phyloP scores from a whole-genome alignment of 257 asterid genomes.

The Gardenia jasminoides region DNA sequence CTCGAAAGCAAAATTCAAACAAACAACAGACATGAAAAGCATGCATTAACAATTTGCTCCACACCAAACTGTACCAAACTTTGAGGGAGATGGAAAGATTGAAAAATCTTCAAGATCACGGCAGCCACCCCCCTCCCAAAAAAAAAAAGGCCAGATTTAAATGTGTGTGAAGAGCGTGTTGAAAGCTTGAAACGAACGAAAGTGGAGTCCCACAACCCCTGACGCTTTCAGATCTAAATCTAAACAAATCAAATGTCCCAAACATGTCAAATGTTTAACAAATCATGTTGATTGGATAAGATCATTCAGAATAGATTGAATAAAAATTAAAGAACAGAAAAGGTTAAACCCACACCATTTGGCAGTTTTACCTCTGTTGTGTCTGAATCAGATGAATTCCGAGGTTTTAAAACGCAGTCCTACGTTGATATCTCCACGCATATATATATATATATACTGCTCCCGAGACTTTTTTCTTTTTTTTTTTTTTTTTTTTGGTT shows the following conservation, averaged over 20 bases:
- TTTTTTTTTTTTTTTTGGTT: no score
- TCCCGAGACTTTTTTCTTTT: no score
- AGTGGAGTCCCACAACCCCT: constrained; percentile 10
- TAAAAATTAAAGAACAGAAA: background rate
- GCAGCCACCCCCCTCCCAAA: no score
- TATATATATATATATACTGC: no score
- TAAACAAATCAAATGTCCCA: background rate
- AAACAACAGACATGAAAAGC: constrained; percentile 8
- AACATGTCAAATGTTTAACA: no score
- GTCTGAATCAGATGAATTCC: background rate
- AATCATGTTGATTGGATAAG: background rate
- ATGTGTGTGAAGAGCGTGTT: background rate
- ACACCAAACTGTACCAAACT: constrained; percentile 29
- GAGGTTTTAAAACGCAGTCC: background rate
- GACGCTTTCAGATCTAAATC: constrained; percentile 31
- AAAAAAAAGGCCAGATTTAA: background rate
- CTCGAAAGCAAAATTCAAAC: background rate
- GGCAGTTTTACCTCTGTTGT: background rate
- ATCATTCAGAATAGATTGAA: background rate
- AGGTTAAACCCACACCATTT: background rate
- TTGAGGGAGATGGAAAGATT: background rate
- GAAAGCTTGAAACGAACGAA: constrained; percentile 20
- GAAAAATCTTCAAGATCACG: constrained; percentile 18
- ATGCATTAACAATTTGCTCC: constrained; percentile 12
- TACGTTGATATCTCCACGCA: background rate